Evolutionary conservation across 2,329 filamentous ascomycete species (phyloP).

Genomic region (Plenodomus tracheiphilus): DNA sequence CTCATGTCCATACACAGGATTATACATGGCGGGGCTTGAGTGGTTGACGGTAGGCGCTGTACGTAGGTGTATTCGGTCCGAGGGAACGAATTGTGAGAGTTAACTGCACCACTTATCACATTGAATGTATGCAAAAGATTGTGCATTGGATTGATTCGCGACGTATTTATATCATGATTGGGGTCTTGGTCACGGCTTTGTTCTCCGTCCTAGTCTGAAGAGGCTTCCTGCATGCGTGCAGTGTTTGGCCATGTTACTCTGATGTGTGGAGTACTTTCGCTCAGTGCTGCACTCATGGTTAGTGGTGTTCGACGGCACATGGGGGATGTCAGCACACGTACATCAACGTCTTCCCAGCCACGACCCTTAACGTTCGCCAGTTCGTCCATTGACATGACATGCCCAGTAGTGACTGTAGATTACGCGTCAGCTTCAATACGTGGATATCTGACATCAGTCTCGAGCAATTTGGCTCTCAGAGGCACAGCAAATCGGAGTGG

Average conservation of each 20-base stretch:
- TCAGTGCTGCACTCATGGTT: slow-evolving; percentile 38
- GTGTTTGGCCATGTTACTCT: background rate
- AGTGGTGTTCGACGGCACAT: slow-evolving; percentile 14
- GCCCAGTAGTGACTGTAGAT: slow-evolving; percentile 73
- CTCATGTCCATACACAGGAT: background rate
- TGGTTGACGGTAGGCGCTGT: background rate
- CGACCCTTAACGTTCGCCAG: slow-evolving; percentile 83
- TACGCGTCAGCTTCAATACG: slow-evolving; percentile 17
- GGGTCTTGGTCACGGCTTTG: background rate
- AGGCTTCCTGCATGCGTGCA: background rate
- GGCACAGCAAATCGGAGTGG: background rate
- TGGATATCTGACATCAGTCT: background rate
- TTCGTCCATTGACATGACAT: slow-evolving; percentile 85
- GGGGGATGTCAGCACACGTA: slow-evolving; percentile 27
- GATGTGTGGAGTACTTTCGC: background rate
- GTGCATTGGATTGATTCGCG: background rate
- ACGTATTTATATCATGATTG: background rate
- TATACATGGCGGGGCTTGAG: slow-evolving; percentile 1
- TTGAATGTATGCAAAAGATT: slow-evolving; percentile 8
- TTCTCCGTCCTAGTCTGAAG: background rate
- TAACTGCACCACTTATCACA: background rate
- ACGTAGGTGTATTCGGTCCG: background rate
- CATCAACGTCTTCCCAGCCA: slow-evolving; percentile 78
- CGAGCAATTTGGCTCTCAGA: background rate
- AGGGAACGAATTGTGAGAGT: background rate